Conservation (phyloP, 2,329 filamentous ascomycete species). For the Arachnopeziza araneosa region DNA sequence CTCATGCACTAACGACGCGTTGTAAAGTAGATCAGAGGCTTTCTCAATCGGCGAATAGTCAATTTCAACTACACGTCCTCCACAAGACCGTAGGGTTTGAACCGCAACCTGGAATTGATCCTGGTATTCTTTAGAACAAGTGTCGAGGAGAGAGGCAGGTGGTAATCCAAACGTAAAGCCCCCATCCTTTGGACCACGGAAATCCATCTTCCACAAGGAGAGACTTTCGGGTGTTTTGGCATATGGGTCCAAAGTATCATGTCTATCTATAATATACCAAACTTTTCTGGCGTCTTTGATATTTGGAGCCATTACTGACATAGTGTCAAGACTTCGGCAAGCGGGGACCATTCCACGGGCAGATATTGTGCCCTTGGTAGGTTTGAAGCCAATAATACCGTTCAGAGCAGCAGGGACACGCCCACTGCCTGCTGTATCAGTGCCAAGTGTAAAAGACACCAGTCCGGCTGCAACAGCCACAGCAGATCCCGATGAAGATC, state of each 20-base stretch:
- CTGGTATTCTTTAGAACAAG: slow-evolving; percentile 38
- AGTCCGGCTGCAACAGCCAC: slow-evolving; percentile 46
- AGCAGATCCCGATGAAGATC: slow-evolving; percentile 48
- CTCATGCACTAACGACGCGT: slow-evolving; percentile 47
- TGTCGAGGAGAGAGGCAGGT: slow-evolving; percentile 35
- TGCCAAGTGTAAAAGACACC: slow-evolving; percentile 48
- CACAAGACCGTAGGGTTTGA: slow-evolving; percentile 33
- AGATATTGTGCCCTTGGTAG: slow-evolving; percentile 44
- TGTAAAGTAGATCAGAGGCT: slow-evolving; percentile 46
- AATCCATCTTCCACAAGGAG: slow-evolving; percentile 24
- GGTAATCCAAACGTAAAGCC: slow-evolving; percentile 46
- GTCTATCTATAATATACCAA: slow-evolving; percentile 42
- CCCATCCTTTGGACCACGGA: slow-evolving; percentile 22
- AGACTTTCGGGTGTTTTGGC: slow-evolving; percentile 35
- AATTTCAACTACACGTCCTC: slow-evolving; percentile 34
- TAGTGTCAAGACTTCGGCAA: slow-evolving; percentile 47
- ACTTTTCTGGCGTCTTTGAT: slow-evolving; percentile 42
- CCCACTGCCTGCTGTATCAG: slow-evolving; percentile 47
- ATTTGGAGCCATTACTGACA: slow-evolving; percentile 42
- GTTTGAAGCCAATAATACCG: slow-evolving; percentile 42
- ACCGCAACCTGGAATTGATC: slow-evolving; percentile 34
- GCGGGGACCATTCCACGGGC: slow-evolving; percentile 44
- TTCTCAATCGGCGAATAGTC: slow-evolving; percentile 42
- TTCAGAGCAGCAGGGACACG: slow-evolving; percentile 45
- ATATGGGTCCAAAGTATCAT: slow-evolving; percentile 42